These are phyloP conservation scores for Suillus discolor DNA, from an alignment of 768 basidiomycete genomes.

Conservation along the genomic window DNA sequence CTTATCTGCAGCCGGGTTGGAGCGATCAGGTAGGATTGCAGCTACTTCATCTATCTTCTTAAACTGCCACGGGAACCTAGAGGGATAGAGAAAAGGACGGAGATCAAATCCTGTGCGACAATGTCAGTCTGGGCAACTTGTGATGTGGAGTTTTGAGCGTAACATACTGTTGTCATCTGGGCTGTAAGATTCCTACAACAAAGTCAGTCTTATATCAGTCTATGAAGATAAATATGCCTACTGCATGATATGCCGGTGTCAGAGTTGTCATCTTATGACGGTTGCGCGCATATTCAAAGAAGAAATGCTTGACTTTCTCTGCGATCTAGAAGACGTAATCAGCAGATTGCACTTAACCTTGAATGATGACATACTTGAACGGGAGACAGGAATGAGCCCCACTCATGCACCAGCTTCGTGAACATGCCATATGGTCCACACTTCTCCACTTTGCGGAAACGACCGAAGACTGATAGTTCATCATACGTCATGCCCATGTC, in stretches of 20 bases:
- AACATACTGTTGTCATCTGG: slow-evolving; percentile 92
- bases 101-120: slow-evolving; percentile 79
- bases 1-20: slow-evolving; percentile 43
- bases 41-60: slow-evolving; percentile 91
- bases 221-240: slow-evolving; percentile 38
- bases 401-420: slow-evolving; percentile 91
- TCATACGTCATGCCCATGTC: slow-evolving; percentile 99
- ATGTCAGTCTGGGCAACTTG: slow-evolving; percentile 6
- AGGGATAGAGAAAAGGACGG: slow-evolving; percentile 94
- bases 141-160: neutral
- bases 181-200: slow-evolving; percentile 84
- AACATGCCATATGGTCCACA: slow-evolving; percentile 98
- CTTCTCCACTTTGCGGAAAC: slow-evolving; percentile 94
- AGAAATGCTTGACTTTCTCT: slow-evolving; percentile 96
- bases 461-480: slow-evolving; percentile 90
- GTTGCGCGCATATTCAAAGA: slow-evolving; percentile 95
- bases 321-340: slow-evolving; percentile 66
- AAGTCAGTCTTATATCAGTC: neutral
- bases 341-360: neutral
- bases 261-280: slow-evolving; percentile 98
- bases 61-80: slow-evolving; percentile 96
- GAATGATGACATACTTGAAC: slow-evolving; percentile 53
- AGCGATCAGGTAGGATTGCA: slow-evolving; percentile 72
- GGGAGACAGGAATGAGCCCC: slow-evolving; percentile 87
- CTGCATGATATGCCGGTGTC: slow-evolving; percentile 93